phyloP scores from a whole-genome alignment of 768 basidiomycete species.

The Lactarius pseudohatsudake region DNA sequence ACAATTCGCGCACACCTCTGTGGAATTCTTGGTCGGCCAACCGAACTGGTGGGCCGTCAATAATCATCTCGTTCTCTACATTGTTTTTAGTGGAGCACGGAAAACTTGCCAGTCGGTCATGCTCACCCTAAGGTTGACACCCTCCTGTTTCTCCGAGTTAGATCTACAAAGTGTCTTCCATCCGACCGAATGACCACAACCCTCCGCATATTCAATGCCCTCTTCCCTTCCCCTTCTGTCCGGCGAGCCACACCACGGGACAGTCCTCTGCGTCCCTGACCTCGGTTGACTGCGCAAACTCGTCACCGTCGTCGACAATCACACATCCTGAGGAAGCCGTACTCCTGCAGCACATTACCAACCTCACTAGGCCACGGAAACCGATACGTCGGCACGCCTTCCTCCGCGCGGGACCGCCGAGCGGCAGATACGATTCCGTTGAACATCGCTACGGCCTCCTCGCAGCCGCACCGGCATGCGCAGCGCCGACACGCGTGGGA shows the following conservation, averaged over 20 bases:
- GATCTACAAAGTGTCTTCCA: constrained; percentile 31
- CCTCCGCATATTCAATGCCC: constrained; percentile 35
- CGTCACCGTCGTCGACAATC: constrained; percentile 32
- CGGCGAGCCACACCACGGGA: constrained; percentile 45
- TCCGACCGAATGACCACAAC: constrained; percentile 41
- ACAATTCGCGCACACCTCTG: no score
- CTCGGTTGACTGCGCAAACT: constrained; percentile 29
- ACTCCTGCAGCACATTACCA: constrained; percentile 22
- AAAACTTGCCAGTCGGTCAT: no score
- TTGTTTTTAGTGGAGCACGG: no score
- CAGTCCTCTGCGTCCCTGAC: constrained; percentile 25
- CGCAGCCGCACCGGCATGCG: no score
- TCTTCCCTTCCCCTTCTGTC: constrained; percentile 27
- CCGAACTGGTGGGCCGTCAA: no score
- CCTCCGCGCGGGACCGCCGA: constrained; percentile 45
- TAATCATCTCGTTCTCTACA: no score
- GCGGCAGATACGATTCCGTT: constrained; percentile 34
- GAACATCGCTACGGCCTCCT: constrained; percentile 42
- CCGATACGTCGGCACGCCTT: constrained; percentile 38
- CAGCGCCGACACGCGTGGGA: constrained; percentile 45
- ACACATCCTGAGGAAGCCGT: constrained; percentile 37
- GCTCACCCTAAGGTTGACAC: no score
- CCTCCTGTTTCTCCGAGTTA: no score
- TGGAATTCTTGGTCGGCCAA: no score
- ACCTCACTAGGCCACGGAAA: constrained; percentile 36